Evolutionary conservation across 176 grass and related monocot genomes (phyloP).

Genomic region (Stipa capillata): DNA sequence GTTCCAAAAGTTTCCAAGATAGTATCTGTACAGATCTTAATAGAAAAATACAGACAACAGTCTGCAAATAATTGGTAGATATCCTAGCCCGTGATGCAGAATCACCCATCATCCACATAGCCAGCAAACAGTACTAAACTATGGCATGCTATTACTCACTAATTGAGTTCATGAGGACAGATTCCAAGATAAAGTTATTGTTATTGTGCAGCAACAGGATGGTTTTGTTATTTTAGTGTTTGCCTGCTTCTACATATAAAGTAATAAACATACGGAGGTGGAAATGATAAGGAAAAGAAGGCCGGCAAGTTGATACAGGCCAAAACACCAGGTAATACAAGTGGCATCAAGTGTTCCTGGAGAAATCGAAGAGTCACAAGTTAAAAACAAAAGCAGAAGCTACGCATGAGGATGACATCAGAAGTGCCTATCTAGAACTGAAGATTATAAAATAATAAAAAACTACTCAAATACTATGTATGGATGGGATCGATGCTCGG

Average conservation of each 20-base stretch:
- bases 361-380: background rate
- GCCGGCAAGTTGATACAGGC: background rate
- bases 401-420: background rate
- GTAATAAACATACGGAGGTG: background rate
- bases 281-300: background rate
- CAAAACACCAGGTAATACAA: conserved; percentile 13
- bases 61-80: conserved; percentile 9
- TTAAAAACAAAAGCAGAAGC: background rate
- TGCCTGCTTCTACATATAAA: conserved; percentile 1
- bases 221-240: conserved; percentile 1
- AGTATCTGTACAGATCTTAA: background rate
- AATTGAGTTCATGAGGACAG: background rate
- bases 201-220: too few relatives aligned
- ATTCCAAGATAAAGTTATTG: background rate
- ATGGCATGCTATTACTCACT: background rate
- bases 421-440: background rate
- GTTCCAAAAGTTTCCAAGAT: background rate
- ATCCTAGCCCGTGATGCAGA: background rate
- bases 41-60: background rate
- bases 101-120: background rate
- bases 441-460: background rate
- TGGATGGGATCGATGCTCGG: background rate
- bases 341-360: conserved; percentile 16
- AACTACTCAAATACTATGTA: background rate
- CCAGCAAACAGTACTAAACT: background rate